Percentiles rank a stretch among this genome's conserved stretches.
Conservation (phyloP, 805 yeast species). For the Blastobotrys mokoenaii region DNA sequence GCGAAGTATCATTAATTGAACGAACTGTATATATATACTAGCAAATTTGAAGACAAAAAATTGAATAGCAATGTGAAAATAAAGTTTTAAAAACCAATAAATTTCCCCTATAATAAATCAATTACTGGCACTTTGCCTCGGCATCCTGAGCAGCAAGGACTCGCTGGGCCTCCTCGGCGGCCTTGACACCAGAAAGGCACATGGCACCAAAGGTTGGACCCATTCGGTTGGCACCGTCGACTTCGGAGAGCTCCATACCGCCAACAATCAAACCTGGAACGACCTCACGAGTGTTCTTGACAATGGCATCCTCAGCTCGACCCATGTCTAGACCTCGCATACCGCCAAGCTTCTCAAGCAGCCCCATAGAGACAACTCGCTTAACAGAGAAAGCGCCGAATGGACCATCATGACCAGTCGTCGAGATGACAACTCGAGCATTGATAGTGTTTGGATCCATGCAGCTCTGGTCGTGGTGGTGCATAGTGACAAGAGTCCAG, state of each 20-base stretch:
- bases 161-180: constrained; percentile 41
- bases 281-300: constrained; percentile 57
- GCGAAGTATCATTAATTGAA: too few species aligned
- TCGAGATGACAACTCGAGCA: constrained; percentile 52
- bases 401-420: constrained; percentile 80
- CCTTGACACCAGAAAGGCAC: constrained; percentile 71
- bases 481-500: constrained; percentile 72
- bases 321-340: constrained; percentile 79
- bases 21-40: too few species aligned
- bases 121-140: too few species aligned
- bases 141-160: background rate
- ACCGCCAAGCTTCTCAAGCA: constrained; percentile 44
- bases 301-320: constrained; percentile 67
- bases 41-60: too few species aligned
- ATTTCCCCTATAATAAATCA: too few species aligned
- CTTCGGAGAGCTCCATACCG: constrained; percentile 75
- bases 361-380: constrained; percentile 48
- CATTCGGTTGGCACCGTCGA: constrained; percentile 73
- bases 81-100: too few species aligned
- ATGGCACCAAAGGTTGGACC: constrained; percentile 81
- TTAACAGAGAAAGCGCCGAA: constrained; percentile 75
- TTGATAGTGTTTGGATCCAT: constrained; percentile 80
- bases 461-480: constrained; percentile 69
- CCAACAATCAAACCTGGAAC: constrained; percentile 56
- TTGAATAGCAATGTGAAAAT: too few species aligned